Conservation (phyloP, 306 rosid genomes). For the Ochetophila trinervis region DNA sequence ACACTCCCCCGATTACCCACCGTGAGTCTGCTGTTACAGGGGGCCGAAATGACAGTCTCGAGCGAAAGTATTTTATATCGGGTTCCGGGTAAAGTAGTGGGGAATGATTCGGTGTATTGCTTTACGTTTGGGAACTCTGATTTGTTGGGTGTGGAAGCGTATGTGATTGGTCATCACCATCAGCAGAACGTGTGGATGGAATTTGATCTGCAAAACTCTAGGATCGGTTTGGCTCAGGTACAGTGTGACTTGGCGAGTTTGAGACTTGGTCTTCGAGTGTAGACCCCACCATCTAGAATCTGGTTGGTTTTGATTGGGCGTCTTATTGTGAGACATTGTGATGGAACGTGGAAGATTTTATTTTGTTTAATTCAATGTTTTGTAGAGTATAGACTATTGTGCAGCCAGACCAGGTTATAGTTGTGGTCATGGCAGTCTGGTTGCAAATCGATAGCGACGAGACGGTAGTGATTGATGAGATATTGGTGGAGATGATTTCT, state of each 20-base stretch:
- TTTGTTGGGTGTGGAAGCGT: constrained; percentile 70
- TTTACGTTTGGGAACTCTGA: constrained; percentile 89
- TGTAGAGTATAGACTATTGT: too few relatives aligned
- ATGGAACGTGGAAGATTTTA: too few relatives aligned
- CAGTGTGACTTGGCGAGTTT: constrained; percentile 59
- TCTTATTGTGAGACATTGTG: too few relatives aligned
- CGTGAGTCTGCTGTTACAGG: constrained; percentile 61
- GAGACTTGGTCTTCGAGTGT: constrained; percentile 31
- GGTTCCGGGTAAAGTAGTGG: constrained; percentile 41
- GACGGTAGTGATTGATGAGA: too few relatives aligned
- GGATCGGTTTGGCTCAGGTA: constrained; percentile 61
- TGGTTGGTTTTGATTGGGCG: neutral
- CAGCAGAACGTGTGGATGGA: constrained; percentile 89
- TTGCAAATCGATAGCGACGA: too few relatives aligned
- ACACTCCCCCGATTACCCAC: constrained; percentile 42
- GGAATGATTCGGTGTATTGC: constrained; percentile 59
- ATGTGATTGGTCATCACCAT: constrained; percentile 76
- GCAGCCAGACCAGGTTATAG: too few relatives aligned
- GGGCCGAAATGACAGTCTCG: constrained; percentile 59
- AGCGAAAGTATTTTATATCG: constrained; percentile 50
- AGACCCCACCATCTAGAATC: neutral
- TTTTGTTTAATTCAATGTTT: too few relatives aligned
- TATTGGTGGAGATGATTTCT: too few relatives aligned
- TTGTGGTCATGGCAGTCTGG: too few relatives aligned
- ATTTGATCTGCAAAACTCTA: constrained; percentile 56